Base-by-base conservation (phyloP, 148 eudicot genomes). In the Salicornia ramosissima region DNA sequence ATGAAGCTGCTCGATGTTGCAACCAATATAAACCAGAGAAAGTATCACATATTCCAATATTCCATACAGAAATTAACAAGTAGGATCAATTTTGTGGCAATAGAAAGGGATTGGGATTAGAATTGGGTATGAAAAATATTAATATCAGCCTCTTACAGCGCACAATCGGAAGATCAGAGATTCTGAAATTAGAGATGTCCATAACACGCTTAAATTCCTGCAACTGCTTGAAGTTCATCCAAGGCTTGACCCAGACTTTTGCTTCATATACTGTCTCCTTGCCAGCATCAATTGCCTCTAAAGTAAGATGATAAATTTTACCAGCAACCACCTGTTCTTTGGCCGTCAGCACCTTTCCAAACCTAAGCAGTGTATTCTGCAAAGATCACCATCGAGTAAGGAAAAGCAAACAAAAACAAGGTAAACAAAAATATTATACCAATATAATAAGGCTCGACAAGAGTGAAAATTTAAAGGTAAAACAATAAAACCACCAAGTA, bases 211-310 rank as follows among this genome's bases (percentile, higher is more conserved):
- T 87, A 64, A 90, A 90, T 49, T 86, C 96, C 80, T 82, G 83
- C 43, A 87, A 66, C 81, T 87, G 78, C 81, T 83, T 87, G 69
- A 84, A 86, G 76, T 87, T 82, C 82, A 82, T 74, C 92, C 92
- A 86, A 14, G 88, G 88, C 87, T 86, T 85, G 57, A 84, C 90
- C 92, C 86, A 90, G 47, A 87, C 87, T 78, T 87, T 90, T 6
- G 90, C 92, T 73, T 90, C 92, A 54, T 86, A 80, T 36, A 36
- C 8, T 36, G 40, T 36, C 40, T 36, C 40, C 40, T 36, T 36
- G 40, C 40, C 40, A 36, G 40, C 40, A 45, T 45, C 49, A 11
- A 45, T 45, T 1, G 49, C 49, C 49, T 45, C 49, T 13, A 45
- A 45, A 54, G 71, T 68, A 24, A 45, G 49, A 45, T 8, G 10